Percentiles rank a stretch among this genome's conserved stretches.
These are phyloP conservation scores for Priceomyces melissophilus DNA, from an alignment of 805 yeast genomes.

Conservation along the genomic window DNA sequence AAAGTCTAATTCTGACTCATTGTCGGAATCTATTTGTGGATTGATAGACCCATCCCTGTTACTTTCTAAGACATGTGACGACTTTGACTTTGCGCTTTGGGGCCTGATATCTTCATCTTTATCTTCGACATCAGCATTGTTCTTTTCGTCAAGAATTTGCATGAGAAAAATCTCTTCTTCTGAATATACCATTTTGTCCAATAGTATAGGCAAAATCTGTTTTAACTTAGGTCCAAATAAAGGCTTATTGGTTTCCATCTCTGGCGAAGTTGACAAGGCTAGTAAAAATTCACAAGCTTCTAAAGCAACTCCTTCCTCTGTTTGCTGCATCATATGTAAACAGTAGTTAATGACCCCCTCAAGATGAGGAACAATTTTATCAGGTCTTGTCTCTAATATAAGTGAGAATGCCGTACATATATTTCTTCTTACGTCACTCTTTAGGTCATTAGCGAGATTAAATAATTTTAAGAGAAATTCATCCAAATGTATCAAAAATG, in stretches of 20 bases:
- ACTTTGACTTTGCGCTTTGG: constrained; percentile 64
- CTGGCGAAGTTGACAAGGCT: constrained; percentile 65
- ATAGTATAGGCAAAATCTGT: constrained; percentile 68
- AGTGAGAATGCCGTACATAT: constrained; percentile 74
- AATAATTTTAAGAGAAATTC: constrained; percentile 63
- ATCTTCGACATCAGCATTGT: constrained; percentile 76
- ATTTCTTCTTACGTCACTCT: constrained; percentile 61
- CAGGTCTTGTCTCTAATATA: constrained; percentile 75
- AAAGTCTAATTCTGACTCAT: constrained; percentile 51
- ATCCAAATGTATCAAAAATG: constrained; percentile 63
- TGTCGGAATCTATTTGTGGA: constrained; percentile 19
- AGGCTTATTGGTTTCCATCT: constrained; percentile 28
- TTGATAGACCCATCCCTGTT: constrained; percentile 7
- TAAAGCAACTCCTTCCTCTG: constrained; percentile 65
- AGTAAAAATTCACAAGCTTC: constrained; percentile 93
- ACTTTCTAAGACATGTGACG: constrained; percentile 25
- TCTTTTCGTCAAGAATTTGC: constrained; percentile 63
- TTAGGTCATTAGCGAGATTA: constrained; percentile 59
- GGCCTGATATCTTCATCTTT: constrained; percentile 87
- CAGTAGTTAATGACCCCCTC: constrained; percentile 85
- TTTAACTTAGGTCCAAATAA: constrained; percentile 56
- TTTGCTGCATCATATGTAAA: constrained; percentile 67
- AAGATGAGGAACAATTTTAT: constrained; percentile 73
- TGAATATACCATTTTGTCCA: constrained; percentile 82
- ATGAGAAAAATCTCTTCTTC: constrained; percentile 72